phyloP scores from a whole-genome alignment of 345 rosid species.

The Syzygium aromaticum region DNA sequence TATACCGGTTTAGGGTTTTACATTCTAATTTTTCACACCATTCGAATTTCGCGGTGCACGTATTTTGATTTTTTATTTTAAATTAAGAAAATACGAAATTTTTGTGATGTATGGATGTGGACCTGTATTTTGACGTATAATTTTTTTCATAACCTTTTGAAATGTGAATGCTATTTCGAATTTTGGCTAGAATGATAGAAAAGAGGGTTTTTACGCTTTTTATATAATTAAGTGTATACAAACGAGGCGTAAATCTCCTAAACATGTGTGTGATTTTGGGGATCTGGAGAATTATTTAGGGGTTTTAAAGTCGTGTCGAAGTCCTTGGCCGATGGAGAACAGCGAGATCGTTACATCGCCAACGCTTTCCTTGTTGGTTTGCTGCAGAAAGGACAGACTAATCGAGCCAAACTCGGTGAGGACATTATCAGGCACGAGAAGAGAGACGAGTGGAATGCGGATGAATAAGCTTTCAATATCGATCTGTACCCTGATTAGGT shows the following conservation, averaged over 20 bases:
- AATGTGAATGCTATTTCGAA: background rate
- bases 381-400: background rate
- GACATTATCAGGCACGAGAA: background rate
- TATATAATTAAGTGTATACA: too few species aligned
- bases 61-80: background rate
- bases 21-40: too few species aligned
- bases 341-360: accelerated
- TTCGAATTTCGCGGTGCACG: too few species aligned
- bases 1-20: too few species aligned
- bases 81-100: background rate
- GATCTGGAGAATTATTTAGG: accelerated
- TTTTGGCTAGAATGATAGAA: background rate
- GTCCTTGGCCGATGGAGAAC: background rate
- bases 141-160: background rate
- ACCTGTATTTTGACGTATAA: accelerated
- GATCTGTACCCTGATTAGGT: background rate
- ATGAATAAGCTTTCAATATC: accelerated
- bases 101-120: background rate
- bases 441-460: background rate
- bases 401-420: background rate
- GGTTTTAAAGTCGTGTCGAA: accelerated
- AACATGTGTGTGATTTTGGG: background rate
- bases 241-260: accelerated
- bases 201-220: too few species aligned
- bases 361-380: accelerated